Evolutionary conservation across 176 grass and related monocot species (phyloP).

Genomic region (Puya raimondii): DNA sequence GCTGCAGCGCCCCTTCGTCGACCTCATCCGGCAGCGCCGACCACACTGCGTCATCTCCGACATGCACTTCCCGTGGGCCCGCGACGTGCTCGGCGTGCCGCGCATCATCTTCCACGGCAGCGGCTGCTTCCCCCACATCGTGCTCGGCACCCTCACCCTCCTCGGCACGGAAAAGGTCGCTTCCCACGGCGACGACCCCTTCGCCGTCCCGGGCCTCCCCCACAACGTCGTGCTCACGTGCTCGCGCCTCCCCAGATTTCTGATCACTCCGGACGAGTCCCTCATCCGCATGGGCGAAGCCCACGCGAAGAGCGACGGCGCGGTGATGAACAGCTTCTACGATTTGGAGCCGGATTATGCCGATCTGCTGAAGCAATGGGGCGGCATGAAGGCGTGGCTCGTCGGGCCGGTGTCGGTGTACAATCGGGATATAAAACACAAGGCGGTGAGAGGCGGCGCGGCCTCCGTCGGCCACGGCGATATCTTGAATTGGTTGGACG

Average conservation of each 20-base stretch:
- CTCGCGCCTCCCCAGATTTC: conserved; percentile 11
- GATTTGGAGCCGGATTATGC: conserved; percentile 47
- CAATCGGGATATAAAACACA: conserved; percentile 6
- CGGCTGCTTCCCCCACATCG: background rate
- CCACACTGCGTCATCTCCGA: conserved; percentile 16
- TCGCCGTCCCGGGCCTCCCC: conserved; percentile 28
- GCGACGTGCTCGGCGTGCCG: background rate
- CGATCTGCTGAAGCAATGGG: conserved; percentile 8
- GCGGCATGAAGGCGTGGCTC: conserved; percentile 29
- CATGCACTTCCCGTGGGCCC: conserved; percentile 16
- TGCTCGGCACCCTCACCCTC: background rate
- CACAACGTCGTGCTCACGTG: conserved; percentile 33
- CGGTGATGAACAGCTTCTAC: conserved; percentile 53
- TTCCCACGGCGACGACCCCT: background rate
- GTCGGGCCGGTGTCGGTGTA: conserved; percentile 43
- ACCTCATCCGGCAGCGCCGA: background rate
- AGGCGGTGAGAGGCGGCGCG: background rate
- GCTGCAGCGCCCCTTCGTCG: conserved; percentile 6
- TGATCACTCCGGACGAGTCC: background rate
- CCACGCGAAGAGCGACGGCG: conserved; percentile 26
- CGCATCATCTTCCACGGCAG: background rate
- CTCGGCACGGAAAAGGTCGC: background rate
- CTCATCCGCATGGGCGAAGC: background rate
- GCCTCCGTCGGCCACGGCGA: conserved; percentile 15
- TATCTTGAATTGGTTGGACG: conserved; percentile 38